These are phyloP conservation scores for Stropharia rugosoannulata DNA, from an alignment of 768 basidiomycete species.

Conservation along the genomic window DNA sequence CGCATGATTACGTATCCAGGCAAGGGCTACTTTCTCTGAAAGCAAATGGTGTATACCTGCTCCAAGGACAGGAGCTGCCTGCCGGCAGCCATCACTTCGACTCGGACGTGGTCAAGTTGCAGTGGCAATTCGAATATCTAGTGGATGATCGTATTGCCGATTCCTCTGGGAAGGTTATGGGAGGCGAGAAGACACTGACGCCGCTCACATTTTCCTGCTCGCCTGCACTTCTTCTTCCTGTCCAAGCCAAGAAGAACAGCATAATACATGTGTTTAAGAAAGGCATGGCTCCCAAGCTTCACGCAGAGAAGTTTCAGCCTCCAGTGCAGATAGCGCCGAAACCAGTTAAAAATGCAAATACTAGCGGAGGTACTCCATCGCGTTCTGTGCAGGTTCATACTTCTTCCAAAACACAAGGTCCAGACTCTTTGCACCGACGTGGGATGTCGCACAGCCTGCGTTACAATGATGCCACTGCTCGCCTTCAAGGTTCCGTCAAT, in stretches of 20 bases:
- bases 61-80: conserved; percentile 61
- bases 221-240: conserved; percentile 60
- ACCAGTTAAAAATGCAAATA: not conserved
- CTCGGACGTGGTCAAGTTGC: conserved; percentile 40
- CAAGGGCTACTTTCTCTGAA: conserved; percentile 73
- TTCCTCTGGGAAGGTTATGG: conserved; percentile 42
- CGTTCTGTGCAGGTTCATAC: not conserved
- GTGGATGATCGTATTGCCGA: conserved; percentile 60
- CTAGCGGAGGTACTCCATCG: not conserved
- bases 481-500: not conserved
- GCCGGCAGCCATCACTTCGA: conserved; percentile 16
- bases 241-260: conserved; percentile 64
- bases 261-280: conserved; percentile 76
- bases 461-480: not conserved
- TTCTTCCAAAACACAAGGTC: conserved; percentile 10
- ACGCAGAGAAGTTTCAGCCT: conserved; percentile 59
- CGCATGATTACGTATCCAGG: conserved; percentile 72
- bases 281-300: conserved; percentile 61
- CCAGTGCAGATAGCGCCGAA: conserved; percentile 10
- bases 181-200: conserved; percentile 71
- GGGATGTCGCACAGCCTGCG: conserved; percentile 19
- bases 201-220: conserved; percentile 78
- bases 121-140: conserved; percentile 80
- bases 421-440: conserved; percentile 19
- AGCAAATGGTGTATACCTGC: conserved; percentile 71